Evolutionary conservation across 495 filamentous ascomycete species (phyloP).

Genomic region (Sabuloglossum arenarium): DNA sequence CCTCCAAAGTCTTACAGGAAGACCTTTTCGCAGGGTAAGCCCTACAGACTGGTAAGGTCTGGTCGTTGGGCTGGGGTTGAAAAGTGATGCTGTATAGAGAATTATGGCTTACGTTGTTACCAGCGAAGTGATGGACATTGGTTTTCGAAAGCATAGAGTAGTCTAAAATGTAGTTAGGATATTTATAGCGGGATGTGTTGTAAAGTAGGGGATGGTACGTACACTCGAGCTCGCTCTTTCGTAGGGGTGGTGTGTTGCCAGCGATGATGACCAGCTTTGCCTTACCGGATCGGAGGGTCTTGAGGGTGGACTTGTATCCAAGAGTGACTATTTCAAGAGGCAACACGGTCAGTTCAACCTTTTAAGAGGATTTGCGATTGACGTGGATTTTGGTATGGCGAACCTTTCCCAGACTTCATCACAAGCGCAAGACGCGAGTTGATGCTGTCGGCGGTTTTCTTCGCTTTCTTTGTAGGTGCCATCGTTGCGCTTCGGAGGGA

Average conservation of each 20-base stretch:
- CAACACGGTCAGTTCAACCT: not conserved
- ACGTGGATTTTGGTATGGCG: slow-evolving; percentile 4
- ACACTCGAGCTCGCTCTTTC: slow-evolving; percentile 86
- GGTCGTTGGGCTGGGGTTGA: slow-evolving; percentile 13
- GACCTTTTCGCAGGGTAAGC: slow-evolving; percentile 62
- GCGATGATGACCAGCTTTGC: slow-evolving; percentile 62
- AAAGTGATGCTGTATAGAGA: slow-evolving; percentile 7
- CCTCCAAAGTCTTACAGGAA: slow-evolving; percentile 57
- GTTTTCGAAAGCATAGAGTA: slow-evolving; percentile 89
- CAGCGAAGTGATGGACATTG: slow-evolving; percentile 85
- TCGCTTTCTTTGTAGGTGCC: slow-evolving; percentile 78
- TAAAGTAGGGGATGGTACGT: not conserved
- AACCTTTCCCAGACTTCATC: slow-evolving; percentile 88
- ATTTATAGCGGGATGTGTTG: not conserved
- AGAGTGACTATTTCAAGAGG: slow-evolving; percentile 40
- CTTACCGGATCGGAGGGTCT: slow-evolving; percentile 76
- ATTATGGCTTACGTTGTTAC: slow-evolving; percentile 69
- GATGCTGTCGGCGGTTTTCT: slow-evolving; percentile 83
- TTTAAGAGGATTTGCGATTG: not conserved
- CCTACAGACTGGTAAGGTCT: slow-evolving; percentile 11
- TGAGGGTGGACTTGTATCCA: slow-evolving; percentile 92
- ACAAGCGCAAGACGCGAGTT: slow-evolving; percentile 78
- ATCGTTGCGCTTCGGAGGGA: slow-evolving; percentile 33
- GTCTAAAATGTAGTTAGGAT: slow-evolving; percentile 14
- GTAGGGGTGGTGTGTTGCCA: slow-evolving; percentile 86